Conservation (phyloP, 495 filamentous ascomycete species). For the Penicillium simplicissimum region DNA sequence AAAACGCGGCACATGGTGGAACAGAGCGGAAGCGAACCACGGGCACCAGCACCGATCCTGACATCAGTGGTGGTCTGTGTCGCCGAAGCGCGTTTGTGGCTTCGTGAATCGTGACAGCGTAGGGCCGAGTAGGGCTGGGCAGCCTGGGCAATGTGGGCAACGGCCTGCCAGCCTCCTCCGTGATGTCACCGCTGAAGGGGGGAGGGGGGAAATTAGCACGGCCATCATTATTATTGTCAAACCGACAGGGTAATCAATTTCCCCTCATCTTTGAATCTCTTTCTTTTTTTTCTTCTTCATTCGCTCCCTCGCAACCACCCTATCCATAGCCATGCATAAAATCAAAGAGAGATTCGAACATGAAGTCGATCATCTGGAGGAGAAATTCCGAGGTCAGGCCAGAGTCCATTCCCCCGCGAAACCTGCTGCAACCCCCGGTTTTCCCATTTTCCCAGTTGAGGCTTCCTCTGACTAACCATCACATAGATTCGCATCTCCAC, state of each 20-base stretch:
- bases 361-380: constrained; percentile 34
- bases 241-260: neutral
- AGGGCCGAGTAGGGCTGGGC: neutral
- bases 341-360: constrained; percentile 33
- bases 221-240: neutral
- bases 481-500: constrained; percentile 44
- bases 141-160: too few relatives aligned
- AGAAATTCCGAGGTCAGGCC: constrained; percentile 34
- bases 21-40: neutral
- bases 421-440: neutral
- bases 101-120: neutral
- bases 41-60: neutral
- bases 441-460: neutral
- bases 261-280: neutral
- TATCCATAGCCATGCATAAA: constrained; percentile 31
- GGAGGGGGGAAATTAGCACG: neutral
- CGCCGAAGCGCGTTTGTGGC: neutral
- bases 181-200: constrained; percentile 24
- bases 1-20: neutral
- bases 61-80: neutral
- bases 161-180: neutral
- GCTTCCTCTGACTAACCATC: neutral
- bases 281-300: constrained; percentile 12
- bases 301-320: neutral
- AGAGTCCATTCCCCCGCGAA: neutral